Conservation (phyloP, 2,329 filamentous ascomycete genomes). For the Diaporthe sp. region DNA sequence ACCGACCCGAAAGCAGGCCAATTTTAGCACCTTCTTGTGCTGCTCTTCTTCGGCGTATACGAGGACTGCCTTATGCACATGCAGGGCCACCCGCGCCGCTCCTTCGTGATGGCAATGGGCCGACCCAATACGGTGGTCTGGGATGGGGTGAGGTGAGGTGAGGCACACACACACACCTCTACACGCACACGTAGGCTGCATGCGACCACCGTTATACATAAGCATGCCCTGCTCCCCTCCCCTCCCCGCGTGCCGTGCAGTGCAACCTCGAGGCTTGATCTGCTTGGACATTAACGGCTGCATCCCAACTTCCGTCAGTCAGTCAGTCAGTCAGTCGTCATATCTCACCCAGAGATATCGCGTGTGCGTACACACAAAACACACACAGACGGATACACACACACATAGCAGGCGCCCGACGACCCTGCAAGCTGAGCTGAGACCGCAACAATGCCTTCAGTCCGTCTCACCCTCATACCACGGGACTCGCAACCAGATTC, state of each 20-base stretch:
- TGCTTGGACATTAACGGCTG: background rate
- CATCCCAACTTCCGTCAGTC: background rate
- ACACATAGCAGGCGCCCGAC: background rate
- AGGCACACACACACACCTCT: background rate
- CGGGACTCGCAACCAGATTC: background rate
- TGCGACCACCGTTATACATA: slow-evolving; percentile 17
- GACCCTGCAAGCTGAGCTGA: background rate
- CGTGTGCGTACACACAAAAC: background rate
- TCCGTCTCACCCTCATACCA: background rate
- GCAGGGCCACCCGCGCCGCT: slow-evolving; percentile 26
- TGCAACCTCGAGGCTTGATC: background rate
- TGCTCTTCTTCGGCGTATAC: slow-evolving; percentile 24
- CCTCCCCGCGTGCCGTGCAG: background rate
- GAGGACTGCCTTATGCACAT: slow-evolving; percentile 33
- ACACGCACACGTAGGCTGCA: slow-evolving; percentile 5
- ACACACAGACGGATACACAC: background rate
- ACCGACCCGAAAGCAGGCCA: slow-evolving; percentile 18
- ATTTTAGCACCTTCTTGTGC: slow-evolving; percentile 20
- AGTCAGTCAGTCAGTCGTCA: background rate
- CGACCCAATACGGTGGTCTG: slow-evolving; percentile 6
- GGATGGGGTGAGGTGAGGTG: background rate
- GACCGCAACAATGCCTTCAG: slow-evolving; percentile 19
- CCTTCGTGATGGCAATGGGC: slow-evolving; percentile 1
- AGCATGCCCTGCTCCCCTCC: slow-evolving; percentile 6
- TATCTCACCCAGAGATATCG: background rate